phyloP scores from a whole-genome alignment of 202 grass and related monocot species.

The Zoysia matrella region DNA sequence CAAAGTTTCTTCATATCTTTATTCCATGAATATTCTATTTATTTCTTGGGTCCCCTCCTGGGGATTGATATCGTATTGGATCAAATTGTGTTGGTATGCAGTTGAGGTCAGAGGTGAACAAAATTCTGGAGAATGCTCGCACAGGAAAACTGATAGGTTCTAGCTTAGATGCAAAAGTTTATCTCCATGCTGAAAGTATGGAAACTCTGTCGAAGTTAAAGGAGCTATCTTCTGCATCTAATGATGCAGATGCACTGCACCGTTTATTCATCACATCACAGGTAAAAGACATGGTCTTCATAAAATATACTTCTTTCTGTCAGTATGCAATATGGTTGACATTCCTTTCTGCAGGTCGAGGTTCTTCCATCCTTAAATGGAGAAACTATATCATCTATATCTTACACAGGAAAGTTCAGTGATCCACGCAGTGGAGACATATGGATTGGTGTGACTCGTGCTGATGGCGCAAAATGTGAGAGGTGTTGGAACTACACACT shows the following conservation, averaged over 20 bases:
- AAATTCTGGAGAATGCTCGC: conserved; percentile 94
- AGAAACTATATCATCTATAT: conserved; percentile 43
- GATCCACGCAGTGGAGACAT: conserved; percentile 55
- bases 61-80: conserved; percentile 7
- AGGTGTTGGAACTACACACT: conserved; percentile 87
- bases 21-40: conserved; percentile 18
- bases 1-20: conserved; percentile 7
- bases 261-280: conserved; percentile 93
- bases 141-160: conserved; percentile 89
- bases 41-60: conserved; percentile 36
- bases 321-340: conserved; percentile 9
- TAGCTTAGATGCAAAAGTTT: conserved; percentile 91
- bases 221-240: conserved; percentile 70
- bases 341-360: conserved; percentile 62
- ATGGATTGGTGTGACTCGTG: conserved; percentile 83
- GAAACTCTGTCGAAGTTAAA: conserved; percentile 59
- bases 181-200: conserved; percentile 61
- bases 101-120: conserved; percentile 99
- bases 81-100: conserved; percentile 43
- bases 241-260: conserved; percentile 90
- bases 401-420: conserved; percentile 63
- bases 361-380: conserved; percentile 53
- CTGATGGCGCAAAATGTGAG: conserved; percentile 81
- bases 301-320: conserved; percentile 5
- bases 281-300: conserved; percentile 40